A percentile compares a stretch with the other conserved stretches of the same genome.
Evolutionary conservation across 139 green algal species (phyloP).

Genomic region (Micromonas commoda): DNA sequence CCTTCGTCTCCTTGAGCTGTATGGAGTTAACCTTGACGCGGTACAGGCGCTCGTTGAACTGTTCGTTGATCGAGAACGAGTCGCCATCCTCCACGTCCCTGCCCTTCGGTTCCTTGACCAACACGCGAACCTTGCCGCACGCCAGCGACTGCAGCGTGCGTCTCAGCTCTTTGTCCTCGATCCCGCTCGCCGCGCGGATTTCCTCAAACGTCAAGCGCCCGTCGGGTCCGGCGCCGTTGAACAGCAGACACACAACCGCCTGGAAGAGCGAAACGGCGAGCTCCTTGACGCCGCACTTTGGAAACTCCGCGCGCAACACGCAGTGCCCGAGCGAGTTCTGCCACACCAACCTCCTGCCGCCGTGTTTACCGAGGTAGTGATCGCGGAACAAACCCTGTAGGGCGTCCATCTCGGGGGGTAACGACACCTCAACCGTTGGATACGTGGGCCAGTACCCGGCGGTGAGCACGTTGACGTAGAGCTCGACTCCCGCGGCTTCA

Average conservation of each 20-base stretch:
- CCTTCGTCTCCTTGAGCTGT: constrained; percentile 87
- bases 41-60: constrained; percentile 73
- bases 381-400: constrained; percentile 66
- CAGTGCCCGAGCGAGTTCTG: constrained; percentile 76
- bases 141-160: constrained; percentile 85
- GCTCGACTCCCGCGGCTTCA: constrained; percentile 2
- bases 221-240: constrained; percentile 64
- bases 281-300: constrained; percentile 77
- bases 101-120: constrained; percentile 76
- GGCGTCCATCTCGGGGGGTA: constrained; percentile 70
- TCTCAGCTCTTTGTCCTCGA: constrained; percentile 79
- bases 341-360: constrained; percentile 84
- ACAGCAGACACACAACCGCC: constrained; percentile 88
- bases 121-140: constrained; percentile 75
- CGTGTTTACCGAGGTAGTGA: constrained; percentile 92
- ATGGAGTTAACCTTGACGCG: constrained; percentile 93
- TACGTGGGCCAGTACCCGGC: constrained; percentile 93
- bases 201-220: constrained; percentile 62
- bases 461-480: constrained; percentile 87
- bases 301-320: constrained; percentile 73
- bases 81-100: constrained; percentile 76
- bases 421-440: constrained; percentile 62
- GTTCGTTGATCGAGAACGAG: constrained; percentile 76
- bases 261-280: constrained; percentile 84
- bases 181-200: constrained; percentile 50